A percentile compares a stretch with the other conserved stretches of the same genome.
Conservation (phyloP, 1,139 yeast genomes). For the Geotrichum reessii region DNA sequence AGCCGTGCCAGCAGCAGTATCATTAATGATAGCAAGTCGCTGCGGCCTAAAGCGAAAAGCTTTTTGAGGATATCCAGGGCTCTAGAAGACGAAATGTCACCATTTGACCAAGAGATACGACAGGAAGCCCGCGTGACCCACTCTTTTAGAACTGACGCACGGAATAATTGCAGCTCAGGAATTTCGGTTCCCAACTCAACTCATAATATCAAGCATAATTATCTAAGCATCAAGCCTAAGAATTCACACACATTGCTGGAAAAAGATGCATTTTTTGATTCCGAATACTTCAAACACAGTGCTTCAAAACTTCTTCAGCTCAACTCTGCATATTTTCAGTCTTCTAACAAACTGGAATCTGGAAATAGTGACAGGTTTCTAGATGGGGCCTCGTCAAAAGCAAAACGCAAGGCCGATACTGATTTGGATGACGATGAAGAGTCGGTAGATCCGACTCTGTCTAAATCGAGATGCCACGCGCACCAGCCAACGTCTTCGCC, state of each 20-base stretch:
- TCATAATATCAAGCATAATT: neutral
- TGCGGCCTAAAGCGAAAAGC: constrained; percentile 32
- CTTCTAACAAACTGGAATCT: neutral
- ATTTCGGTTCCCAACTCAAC: neutral
- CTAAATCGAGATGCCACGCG: neutral
- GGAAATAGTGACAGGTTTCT: neutral
- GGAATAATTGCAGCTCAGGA: neutral
- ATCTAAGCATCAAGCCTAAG: neutral
- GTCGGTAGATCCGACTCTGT: neutral
- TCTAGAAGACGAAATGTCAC: constrained; percentile 33
- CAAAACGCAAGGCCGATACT: neutral
- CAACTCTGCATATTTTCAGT: neutral
- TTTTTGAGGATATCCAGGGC: constrained; percentile 34
- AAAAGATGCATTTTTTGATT: neutral
- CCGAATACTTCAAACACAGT: neutral
- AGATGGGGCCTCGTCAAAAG: neutral
- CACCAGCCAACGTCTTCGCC: neutral
- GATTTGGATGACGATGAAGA: neutral
- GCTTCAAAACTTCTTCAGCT: neutral
- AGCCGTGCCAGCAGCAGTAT: neutral
- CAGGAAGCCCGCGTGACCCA: constrained; percentile 35
- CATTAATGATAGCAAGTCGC: constrained; percentile 11
- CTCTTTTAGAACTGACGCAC: constrained; percentile 29
- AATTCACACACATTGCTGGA: neutral
- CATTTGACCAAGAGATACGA: constrained; percentile 33